Percentiles rank a stretch among this genome's conserved stretches.
Conservation (phyloP, 169 alveolate genomes). For the Eimeria acervulina region DNA sequence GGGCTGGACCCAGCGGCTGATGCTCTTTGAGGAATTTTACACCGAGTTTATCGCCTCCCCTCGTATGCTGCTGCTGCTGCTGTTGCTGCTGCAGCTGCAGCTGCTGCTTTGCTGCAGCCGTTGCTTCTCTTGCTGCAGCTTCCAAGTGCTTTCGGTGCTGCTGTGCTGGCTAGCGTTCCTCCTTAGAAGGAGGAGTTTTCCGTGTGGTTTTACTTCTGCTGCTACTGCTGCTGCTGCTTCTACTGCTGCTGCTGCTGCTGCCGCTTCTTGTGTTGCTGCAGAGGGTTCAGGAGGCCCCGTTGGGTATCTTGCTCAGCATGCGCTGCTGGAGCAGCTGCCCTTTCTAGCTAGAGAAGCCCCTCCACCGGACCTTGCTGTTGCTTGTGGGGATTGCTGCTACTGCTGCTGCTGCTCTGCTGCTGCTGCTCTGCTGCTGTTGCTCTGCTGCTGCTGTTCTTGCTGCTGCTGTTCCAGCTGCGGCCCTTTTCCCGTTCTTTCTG, state of each 20-base stretch:
- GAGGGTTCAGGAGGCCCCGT: conserved; percentile 2
- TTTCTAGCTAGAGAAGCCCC: conserved; percentile 54
- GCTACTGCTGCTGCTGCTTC: conserved; percentile 13
- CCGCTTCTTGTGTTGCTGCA: neutral
- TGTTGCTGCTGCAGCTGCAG: neutral
- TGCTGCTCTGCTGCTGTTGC: neutral
- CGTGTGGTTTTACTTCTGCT: neutral
- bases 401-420: conserved; percentile 46
- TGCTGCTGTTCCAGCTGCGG: neutral
- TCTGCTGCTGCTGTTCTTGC: neutral
- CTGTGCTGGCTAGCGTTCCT: neutral
- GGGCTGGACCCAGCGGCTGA: conserved; percentile 81
- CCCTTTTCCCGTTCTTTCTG: neutral
- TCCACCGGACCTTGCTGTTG: conserved; percentile 66
- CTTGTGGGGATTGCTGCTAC: conserved; percentile 59
- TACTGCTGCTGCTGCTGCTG: neutral
- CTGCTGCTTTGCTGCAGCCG: conserved; percentile 19
- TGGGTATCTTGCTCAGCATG: conserved; percentile 80
- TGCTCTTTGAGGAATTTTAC: conserved; percentile 64
- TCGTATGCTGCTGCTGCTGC: conserved; percentile 25
- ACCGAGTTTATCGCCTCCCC: neutral
- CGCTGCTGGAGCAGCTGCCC: conserved; percentile 80
- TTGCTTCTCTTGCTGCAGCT: neutral
- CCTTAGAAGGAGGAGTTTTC: neutral
- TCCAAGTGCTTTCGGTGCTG: neutral